phyloP scores from a whole-genome alignment of 192 early-diverging fungal genomes.

The Backusella luteola region DNA sequence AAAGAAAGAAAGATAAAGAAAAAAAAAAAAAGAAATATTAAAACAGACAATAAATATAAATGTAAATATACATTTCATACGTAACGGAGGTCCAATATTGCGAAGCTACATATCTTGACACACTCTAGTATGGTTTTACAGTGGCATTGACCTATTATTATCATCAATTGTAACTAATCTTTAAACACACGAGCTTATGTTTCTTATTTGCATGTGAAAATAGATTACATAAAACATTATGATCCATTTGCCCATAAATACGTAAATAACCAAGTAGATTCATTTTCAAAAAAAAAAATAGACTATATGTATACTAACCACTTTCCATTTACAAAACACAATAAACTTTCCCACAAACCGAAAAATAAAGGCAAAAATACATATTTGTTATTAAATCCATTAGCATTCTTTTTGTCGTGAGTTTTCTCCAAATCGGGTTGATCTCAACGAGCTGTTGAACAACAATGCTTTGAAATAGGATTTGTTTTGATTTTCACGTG shows the following conservation, averaged over 20 bases:
- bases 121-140: not conserved
- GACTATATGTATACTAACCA: not conserved
- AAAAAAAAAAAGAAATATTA: not conserved
- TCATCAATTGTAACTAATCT: not conserved
- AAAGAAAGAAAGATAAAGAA: not conserved
- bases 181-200: not conserved
- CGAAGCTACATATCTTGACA: not conserved
- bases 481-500: not conserved
- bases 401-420: not conserved
- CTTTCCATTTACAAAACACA: not conserved
- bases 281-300: not conserved
- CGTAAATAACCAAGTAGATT: not conserved
- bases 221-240: not conserved
- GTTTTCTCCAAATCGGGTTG: slow-evolving; percentile 1
- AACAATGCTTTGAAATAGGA: not conserved
- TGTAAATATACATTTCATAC: not conserved
- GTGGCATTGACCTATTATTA: slow-evolving; percentile 7
- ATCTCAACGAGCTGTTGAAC: not conserved
- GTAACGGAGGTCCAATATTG: not conserved
- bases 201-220: not conserved
- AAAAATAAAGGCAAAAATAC: not conserved
- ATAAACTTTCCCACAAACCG: not conserved
- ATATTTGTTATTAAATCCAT: not conserved
- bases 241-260: not conserved
- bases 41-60: not conserved